phyloP scores from a whole-genome alignment of 768 basidiomycete genomes.

The Kwoniella dendrophila region DNA sequence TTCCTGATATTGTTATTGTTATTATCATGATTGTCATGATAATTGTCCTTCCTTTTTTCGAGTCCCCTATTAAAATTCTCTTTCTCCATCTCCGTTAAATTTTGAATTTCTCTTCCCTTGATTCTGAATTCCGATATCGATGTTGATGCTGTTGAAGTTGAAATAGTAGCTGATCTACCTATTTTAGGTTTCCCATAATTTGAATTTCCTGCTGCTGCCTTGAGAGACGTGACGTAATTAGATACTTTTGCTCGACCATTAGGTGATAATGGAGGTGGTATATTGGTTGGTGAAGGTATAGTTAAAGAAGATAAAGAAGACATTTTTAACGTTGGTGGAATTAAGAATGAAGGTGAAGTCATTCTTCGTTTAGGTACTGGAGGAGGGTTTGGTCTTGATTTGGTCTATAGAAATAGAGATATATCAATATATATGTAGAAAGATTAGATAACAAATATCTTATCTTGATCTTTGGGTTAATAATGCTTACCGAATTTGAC shows the following conservation, averaged over 20 bases:
- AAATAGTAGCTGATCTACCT: constrained; percentile 14
- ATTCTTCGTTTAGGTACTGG: background rate
- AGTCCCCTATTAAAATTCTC: too few relatives aligned
- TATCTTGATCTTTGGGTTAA: too few relatives aligned
- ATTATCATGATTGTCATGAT: too few relatives aligned
- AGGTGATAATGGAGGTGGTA: background rate
- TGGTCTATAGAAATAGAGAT: background rate
- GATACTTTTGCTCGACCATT: background rate
- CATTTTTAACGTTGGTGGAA: constrained; percentile 9
- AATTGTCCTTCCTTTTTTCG: too few relatives aligned
- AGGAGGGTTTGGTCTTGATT: background rate
- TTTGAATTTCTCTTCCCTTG: background rate
- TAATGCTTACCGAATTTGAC: too few relatives aligned
- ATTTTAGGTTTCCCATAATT: background rate
- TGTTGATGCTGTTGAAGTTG: background rate
- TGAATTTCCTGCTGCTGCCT: too few relatives aligned
- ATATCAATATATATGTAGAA: background rate
- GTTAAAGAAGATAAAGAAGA: constrained; percentile 7
- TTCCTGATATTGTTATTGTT: too few relatives aligned
- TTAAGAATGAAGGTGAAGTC: constrained; percentile 2
- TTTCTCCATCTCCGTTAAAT: too few relatives aligned
- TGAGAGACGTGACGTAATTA: too few relatives aligned
- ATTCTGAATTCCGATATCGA: background rate
- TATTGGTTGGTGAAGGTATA: background rate
- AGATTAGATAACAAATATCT: too few relatives aligned